phyloP scores from a whole-genome alignment of 2,329 filamentous ascomycete species.

The Aspergillus viridinutans region DNA sequence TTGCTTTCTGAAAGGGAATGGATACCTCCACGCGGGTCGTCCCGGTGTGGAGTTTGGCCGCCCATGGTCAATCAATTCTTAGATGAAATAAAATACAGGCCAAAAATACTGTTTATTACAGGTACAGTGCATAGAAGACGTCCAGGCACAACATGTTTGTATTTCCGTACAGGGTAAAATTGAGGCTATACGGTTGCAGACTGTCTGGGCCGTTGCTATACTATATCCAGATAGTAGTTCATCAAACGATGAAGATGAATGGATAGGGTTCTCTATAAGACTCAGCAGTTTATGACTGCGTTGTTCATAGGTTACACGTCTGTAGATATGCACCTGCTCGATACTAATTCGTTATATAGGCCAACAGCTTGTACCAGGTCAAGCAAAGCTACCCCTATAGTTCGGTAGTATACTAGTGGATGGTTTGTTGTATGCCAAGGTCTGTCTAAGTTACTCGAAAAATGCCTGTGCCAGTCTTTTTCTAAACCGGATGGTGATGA shows the following conservation, averaged over 20 bases:
- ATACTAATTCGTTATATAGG: background rate
- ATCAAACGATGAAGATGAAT: background rate
- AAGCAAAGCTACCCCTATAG: background rate
- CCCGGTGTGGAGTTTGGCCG: constrained; percentile 12
- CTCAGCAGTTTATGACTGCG: background rate
- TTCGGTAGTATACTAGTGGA: background rate
- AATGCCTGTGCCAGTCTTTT: background rate
- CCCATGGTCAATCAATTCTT: background rate
- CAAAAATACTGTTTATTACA: background rate
- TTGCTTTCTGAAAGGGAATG: constrained; percentile 1
- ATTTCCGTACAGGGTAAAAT: background rate
- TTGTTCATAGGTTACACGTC: background rate
- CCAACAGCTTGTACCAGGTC: background rate
- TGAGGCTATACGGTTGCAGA: background rate
- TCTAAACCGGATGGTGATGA: background rate
- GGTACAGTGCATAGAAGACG: background rate
- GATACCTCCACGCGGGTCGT: constrained; percentile 16
- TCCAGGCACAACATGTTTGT: background rate
- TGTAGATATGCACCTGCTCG: background rate
- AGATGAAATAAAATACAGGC: background rate
- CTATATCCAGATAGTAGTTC: background rate
- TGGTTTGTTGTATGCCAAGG: background rate
- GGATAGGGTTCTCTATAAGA: background rate
- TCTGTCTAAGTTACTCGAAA: background rate
- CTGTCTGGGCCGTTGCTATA: too few relatives aligned